Conservation (phyloP, 768 basidiomycete species). For the Mycena rosella region DNA sequence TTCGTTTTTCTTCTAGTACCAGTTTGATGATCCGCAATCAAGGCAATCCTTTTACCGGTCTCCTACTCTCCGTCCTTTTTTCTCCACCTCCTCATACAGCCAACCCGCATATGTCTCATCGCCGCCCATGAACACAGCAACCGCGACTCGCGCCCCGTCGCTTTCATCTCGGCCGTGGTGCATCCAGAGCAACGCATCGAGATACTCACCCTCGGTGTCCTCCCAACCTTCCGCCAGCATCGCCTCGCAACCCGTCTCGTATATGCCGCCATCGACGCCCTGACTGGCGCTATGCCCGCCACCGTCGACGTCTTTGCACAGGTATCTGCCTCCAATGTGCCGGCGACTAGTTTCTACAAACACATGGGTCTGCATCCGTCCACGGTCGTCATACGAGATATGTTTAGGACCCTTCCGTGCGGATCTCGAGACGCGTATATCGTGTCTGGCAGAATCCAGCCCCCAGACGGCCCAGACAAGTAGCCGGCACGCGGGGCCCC, state of each 20-base stretch:
- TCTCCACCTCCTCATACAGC: slow-evolving; percentile 59
- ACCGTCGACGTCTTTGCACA: slow-evolving; percentile 56
- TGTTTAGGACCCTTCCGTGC: slow-evolving; percentile 52
- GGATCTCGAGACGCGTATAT: slow-evolving; percentile 59
- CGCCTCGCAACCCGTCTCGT: slow-evolving; percentile 53
- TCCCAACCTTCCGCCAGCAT: slow-evolving; percentile 57
- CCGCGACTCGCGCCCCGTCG: slow-evolving; percentile 51
- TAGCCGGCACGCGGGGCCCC: no score
- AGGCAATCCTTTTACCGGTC: slow-evolving; percentile 56
- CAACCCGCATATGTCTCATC: slow-evolving; percentile 56
- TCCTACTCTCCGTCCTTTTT: slow-evolving; percentile 59
- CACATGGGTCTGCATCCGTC: slow-evolving; percentile 55
- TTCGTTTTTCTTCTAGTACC: slow-evolving; percentile 20
- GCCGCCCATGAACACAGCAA: slow-evolving; percentile 53
- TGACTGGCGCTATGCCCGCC: slow-evolving; percentile 32
- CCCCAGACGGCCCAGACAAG: no score
- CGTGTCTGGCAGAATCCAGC: no score
- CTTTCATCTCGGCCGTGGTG: slow-evolving; percentile 58
- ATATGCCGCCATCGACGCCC: slow-evolving; percentile 42
- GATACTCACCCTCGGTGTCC: slow-evolving; percentile 66
- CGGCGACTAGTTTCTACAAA: slow-evolving; percentile 59
- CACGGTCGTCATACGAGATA: slow-evolving; percentile 48
- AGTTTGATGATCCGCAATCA: slow-evolving; percentile 11
- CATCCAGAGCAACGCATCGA: slow-evolving; percentile 53
- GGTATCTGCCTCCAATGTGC: slow-evolving; percentile 57